Evolutionary conservation across 345 rosid genomes (phyloP).

Genomic region (Hypericum androsaemum): DNA sequence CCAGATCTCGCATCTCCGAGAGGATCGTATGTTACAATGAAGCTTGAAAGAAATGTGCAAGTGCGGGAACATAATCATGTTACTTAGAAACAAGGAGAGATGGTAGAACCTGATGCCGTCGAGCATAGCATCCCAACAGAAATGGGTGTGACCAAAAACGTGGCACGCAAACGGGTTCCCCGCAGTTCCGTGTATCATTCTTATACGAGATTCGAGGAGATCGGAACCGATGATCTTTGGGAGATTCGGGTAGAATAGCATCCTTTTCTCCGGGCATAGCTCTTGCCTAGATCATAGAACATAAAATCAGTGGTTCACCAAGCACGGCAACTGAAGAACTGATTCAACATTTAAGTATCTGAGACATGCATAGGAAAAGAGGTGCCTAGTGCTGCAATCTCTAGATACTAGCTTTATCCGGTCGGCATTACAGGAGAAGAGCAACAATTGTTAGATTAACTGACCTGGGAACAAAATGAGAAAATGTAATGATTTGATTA

Average conservation of each 20-base stretch:
- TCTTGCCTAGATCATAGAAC: constrained; percentile 37
- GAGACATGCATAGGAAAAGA: too few relatives aligned
- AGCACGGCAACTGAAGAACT: too few relatives aligned
- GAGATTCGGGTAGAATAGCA: constrained; percentile 56
- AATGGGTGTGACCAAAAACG: constrained; percentile 70
- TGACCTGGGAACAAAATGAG: constrained; percentile 66
- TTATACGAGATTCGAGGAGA: constrained; percentile 44
- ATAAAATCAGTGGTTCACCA: neutral
- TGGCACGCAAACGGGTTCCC: constrained; percentile 37
- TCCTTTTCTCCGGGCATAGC: constrained; percentile 67
- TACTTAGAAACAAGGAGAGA: too few relatives aligned
- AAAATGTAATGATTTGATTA: constrained; percentile 44
- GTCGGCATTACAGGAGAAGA: neutral
- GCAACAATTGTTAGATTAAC: constrained; percentile 1
- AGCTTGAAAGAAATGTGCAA: too few relatives aligned
- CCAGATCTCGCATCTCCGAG: neutral
- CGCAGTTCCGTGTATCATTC: constrained; percentile 35
- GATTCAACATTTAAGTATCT: too few relatives aligned
- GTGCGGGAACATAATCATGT: too few relatives aligned
- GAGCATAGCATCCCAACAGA: constrained; percentile 56
- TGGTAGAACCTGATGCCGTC: constrained; percentile 47
- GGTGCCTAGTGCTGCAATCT: too few relatives aligned
- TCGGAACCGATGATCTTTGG: constrained; percentile 67
- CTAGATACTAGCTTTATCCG: too few relatives aligned
- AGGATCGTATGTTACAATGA: neutral